Percentiles rank a stretch among this genome's conserved stretches.
Evolutionary conservation across 176 grass and related monocot genomes (phyloP).

Genomic region (Cymbopogon citratus): DNA sequence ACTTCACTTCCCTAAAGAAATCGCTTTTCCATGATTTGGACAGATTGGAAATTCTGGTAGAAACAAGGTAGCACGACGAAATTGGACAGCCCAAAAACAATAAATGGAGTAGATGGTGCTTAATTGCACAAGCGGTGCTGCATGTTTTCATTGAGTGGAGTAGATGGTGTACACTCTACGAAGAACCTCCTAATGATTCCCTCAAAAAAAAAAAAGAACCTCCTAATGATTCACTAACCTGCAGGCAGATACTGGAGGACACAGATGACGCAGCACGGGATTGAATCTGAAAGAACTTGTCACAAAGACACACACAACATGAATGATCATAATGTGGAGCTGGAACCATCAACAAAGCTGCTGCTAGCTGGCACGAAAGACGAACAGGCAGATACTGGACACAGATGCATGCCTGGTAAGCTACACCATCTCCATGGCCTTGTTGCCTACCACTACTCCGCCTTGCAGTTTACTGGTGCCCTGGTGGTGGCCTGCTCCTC

Average conservation of each 20-base stretch:
- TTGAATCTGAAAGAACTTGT: background rate
- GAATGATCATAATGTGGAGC: background rate
- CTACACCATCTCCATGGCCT: background rate
- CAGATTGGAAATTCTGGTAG: too few relatives aligned
- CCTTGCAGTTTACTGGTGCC: constrained; percentile 19
- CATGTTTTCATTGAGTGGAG: too few relatives aligned
- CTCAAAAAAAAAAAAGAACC: too few relatives aligned
- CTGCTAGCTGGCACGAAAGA: background rate
- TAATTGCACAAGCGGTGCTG: too few relatives aligned
- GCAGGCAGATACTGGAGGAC: background rate
- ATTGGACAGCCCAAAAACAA: too few relatives aligned
- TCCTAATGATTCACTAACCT: background rate
- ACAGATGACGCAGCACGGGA: background rate
- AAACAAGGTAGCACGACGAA: too few relatives aligned
- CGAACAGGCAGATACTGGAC: background rate
- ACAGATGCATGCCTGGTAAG: background rate
- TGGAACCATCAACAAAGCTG: background rate
- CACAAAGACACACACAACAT: background rate
- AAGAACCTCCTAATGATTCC: too few relatives aligned
- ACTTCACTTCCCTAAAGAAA: too few relatives aligned
- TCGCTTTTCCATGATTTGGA: too few relatives aligned
- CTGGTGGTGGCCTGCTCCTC: background rate
- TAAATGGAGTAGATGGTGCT: too few relatives aligned
- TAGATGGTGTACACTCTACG: too few relatives aligned
- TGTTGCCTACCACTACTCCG: background rate